A percentile compares a stretch with the other conserved stretches of the same genome.
Conservation (phyloP, 352 stramenopile genomes). For the Phytophthora europaea region DNA sequence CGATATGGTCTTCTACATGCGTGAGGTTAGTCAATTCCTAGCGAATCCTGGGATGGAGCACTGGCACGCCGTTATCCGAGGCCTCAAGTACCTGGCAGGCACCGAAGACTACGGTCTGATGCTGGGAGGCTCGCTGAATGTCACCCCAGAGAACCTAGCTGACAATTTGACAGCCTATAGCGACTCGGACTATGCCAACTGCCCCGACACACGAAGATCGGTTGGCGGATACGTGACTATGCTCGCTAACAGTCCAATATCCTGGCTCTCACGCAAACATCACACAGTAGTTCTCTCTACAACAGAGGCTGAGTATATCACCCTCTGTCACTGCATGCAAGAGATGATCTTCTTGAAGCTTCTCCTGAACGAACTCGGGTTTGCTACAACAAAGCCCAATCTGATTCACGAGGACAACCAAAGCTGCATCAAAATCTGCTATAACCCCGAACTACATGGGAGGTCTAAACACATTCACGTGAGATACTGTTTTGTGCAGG, state of each 20-base stretch:
- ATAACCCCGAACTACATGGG: constrained; percentile 41
- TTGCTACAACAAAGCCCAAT: constrained; percentile 4
- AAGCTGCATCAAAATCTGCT: constrained; percentile 43
- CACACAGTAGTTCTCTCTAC: constrained; percentile 17
- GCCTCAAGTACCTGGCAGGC: constrained; percentile 20
- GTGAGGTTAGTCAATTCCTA: constrained; percentile 33
- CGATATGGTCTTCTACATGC: constrained; percentile 23
- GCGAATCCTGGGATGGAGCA: constrained; percentile 29
- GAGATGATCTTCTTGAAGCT: constrained; percentile 13
- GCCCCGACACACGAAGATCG: too few species aligned
- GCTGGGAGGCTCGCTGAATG: neutral
- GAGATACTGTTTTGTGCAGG: constrained; percentile 45
- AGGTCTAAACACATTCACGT: constrained; percentile 49
- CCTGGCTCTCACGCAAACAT: constrained; percentile 18
- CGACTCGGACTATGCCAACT: constrained; percentile 19
- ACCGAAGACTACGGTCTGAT: constrained; percentile 19
- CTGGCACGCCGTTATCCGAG: constrained; percentile 23
- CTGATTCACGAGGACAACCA: constrained; percentile 48
- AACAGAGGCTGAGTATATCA: constrained; percentile 6
- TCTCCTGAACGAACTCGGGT: constrained; percentile 2
- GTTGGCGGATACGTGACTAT: too few species aligned
- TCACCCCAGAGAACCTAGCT: constrained; percentile 3
- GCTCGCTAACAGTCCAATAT: constrained; percentile 7
- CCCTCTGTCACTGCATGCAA: constrained; percentile 13
- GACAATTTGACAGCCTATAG: constrained; percentile 6